Evolutionary conservation across 1,284 basidiomycete genomes (phyloP), one percentile per base, ranked within the genome.

Genomic region (Naganishia liquefaciens): DNA sequence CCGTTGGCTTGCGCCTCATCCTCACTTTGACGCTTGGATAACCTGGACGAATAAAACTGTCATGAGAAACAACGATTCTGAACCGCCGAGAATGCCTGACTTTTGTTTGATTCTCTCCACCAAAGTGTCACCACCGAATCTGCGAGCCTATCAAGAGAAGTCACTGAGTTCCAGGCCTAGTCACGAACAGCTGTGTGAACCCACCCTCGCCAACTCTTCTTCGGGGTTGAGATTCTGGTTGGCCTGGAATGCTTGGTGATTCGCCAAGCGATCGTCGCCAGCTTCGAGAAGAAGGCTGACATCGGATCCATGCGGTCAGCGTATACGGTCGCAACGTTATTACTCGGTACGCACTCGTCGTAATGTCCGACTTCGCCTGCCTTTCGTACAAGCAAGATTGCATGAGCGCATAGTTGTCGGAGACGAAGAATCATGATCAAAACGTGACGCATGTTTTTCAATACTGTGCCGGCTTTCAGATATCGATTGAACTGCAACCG

Each of bases 371-470:
- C 30, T 33, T 66, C 64, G 33, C 64, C 64, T 9, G 28, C 25
- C 30, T 76, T 76, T 33, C 71, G 69, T 6, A 77, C 71, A 2
- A 72, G 47, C 21, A 77, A 52, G 3, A 46, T 47, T 17, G 52
- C 64, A 23, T 50, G 53, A 40, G 58, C 46, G 30, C 64, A 66
- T 2, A 62, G 37, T 44, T 66, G 72, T 0, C 77, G 70, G 0
- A 79, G 72, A 70, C 77, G 73, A 7, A 75, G 71, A 13, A 79
- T 68, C 67, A 78, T 73, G 25, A 72, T 72, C 5, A 79, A 66
- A 6, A 79, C 69, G 37, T 70, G 58, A 37, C 47, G 49, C 39
- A 64, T 65, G 42, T 67, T 68, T 68, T 79, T 80, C 64, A 80
- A 67, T 10, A 81, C 73, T 0, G 77, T 79, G 10, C 78, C 77